Evolutionary conservation across 805 yeast genomes (phyloP).

Genomic region (Teunomyces tritomae): DNA sequence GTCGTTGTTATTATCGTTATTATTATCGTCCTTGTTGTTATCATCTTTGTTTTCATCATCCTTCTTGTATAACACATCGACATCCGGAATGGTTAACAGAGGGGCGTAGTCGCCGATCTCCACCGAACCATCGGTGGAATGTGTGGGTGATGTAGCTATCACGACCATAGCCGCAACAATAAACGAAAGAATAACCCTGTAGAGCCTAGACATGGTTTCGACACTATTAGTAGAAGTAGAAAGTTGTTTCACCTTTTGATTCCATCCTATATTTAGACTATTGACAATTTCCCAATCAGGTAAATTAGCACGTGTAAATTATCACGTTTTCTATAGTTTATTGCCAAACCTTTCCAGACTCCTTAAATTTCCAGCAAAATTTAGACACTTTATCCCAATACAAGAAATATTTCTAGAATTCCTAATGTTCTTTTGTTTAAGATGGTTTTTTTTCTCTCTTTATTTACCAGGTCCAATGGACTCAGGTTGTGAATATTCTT

Average conservation of each 20-base stretch:
- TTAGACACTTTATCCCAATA: too few relatives aligned
- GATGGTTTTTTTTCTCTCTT: too few relatives aligned
- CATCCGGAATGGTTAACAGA: background rate
- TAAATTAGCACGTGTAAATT: background rate
- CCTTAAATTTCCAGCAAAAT: too few relatives aligned
- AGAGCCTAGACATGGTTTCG: background rate
- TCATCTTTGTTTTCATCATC: constrained; percentile 1
- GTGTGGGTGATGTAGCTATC: background rate
- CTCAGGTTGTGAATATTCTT: too few relatives aligned
- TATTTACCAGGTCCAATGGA: too few relatives aligned
- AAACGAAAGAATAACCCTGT: background rate
- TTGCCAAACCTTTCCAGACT: too few relatives aligned
- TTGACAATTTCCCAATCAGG: constrained; percentile 2
- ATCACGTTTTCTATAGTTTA: background rate
- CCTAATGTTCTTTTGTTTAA: too few relatives aligned
- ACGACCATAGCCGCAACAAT: background rate
- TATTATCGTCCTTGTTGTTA: background rate
- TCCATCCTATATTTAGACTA: constrained; percentile 1
- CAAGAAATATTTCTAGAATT: too few relatives aligned
- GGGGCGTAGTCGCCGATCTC: background rate
- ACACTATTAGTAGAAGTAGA: background rate
- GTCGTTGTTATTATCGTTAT: background rate
- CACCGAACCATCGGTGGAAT: background rate
- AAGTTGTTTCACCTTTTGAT: background rate
- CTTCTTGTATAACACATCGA: background rate